Percentiles rank a stretch among this genome's conserved stretches.
These are phyloP conservation scores for Sporothrix sp. DNA, from an alignment of 2,329 filamentous ascomycete species.

Conservation along the genomic window DNA sequence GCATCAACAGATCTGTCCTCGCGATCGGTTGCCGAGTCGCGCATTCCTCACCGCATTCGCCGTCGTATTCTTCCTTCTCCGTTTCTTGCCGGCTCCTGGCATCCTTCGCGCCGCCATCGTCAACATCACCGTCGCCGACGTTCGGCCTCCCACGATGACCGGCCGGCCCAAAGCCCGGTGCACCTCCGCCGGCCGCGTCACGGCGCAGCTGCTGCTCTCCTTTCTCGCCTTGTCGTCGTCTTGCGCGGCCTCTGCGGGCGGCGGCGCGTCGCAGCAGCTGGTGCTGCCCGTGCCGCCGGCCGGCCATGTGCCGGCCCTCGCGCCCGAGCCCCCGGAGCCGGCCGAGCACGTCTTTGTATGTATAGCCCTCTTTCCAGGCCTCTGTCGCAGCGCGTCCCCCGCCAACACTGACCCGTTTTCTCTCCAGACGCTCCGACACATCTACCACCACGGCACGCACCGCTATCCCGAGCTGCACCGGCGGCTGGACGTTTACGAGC, in stretches of 20 bases:
- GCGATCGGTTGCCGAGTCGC: too few species aligned
- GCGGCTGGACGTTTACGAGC: slow-evolving; percentile 56
- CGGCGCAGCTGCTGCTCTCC: slow-evolving; percentile 53
- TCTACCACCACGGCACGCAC: slow-evolving; percentile 85
- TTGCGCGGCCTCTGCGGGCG: slow-evolving; percentile 23
- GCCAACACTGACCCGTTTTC: slow-evolving; percentile 6
- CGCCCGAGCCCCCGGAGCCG: slow-evolving; percentile 36
- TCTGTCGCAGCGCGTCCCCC: neutral
- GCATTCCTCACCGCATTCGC: too few species aligned
- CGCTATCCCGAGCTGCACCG: slow-evolving; percentile 68
- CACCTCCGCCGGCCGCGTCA: slow-evolving; percentile 52
- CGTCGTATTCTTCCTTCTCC: neutral
- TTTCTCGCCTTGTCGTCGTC: slow-evolving; percentile 51
- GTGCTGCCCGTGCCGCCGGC: slow-evolving; percentile 33
- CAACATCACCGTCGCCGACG: neutral
- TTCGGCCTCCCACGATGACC: slow-evolving; percentile 13
- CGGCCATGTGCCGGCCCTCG: slow-evolving; percentile 31
- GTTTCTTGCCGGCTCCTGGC: neutral
- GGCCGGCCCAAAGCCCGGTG: slow-evolving; percentile 26
- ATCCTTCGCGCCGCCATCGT: neutral
- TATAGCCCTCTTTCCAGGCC: neutral
- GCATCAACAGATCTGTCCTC: slow-evolving; percentile 1
- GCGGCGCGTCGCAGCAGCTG: slow-evolving; percentile 29
- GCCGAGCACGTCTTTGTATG: slow-evolving; percentile 48
- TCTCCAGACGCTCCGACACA: slow-evolving; percentile 62